These are phyloP conservation scores for Pestalotiopsis sp. DNA, from an alignment of 2,329 filamentous ascomycete species.

Conservation along the genomic window DNA sequence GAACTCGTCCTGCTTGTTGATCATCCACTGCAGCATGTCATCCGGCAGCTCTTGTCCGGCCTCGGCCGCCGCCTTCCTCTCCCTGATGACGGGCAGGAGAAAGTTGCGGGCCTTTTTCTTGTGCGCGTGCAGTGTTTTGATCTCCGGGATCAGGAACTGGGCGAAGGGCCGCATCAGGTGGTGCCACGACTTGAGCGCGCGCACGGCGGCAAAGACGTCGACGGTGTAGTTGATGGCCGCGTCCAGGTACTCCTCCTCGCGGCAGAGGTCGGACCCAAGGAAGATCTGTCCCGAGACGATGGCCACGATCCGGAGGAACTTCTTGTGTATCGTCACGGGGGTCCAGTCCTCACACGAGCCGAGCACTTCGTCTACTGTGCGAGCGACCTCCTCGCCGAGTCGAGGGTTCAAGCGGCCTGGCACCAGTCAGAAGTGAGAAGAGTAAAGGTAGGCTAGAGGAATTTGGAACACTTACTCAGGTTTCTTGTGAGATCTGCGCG, in stretches of 20 bases:
- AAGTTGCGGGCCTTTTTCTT: constrained; percentile 36
- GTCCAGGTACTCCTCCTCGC: constrained; percentile 46
- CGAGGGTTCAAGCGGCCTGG: constrained; percentile 37
- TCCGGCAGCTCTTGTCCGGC: constrained; percentile 36
- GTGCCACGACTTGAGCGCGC: constrained; percentile 24
- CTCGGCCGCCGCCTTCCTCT: constrained; percentile 28
- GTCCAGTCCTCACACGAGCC: constrained; percentile 43
- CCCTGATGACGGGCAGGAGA: constrained; percentile 37
- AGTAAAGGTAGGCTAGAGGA: background rate
- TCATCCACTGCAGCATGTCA: constrained; percentile 50
- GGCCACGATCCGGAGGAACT: constrained; percentile 48
- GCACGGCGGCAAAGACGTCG: constrained; percentile 40
- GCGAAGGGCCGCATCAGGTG: constrained; percentile 36
- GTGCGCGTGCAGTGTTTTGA: constrained; percentile 36
- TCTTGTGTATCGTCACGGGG: constrained; percentile 40
- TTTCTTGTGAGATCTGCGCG: constrained; percentile 25
- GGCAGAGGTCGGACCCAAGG: constrained; percentile 49
- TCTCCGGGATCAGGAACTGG: constrained; percentile 34
- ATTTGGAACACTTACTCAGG: constrained; percentile 19
- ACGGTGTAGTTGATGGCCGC: constrained; percentile 51
- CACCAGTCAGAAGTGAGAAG: background rate
- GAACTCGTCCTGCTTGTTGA: constrained; percentile 37
- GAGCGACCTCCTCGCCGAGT: constrained; percentile 41
- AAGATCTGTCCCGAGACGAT: constrained; percentile 50
- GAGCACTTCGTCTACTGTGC: constrained; percentile 36